Evolutionary conservation across 2,329 filamentous ascomycete species (phyloP), one percentile per base, ranked within the genome.

Genomic region (Chaetomiaceae sp.): DNA sequence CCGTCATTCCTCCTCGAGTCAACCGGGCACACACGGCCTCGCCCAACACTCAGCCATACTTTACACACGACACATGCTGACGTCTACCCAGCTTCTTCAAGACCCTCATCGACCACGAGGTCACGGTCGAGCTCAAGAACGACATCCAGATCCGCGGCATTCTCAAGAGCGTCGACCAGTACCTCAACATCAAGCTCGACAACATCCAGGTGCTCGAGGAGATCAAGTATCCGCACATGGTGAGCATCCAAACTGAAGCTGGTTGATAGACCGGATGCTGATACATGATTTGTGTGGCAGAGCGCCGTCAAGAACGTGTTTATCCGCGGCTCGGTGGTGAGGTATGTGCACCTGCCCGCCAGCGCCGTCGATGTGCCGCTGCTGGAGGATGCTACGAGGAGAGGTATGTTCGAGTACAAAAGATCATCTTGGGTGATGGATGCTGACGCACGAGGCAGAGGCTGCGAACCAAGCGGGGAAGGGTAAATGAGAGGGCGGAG

Each of bases 111-210:
- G 94, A 96, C 77, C 88, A 94, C 64, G 86, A 95, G 77, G 91
- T 99, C 67, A 97, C 91, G 43, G 91, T 99, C 69, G 94, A 99
- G 78, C 88, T 99, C 71, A 99, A 99, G 76, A 99, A 99, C 72
- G 94, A 99, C 75, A 95, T 99, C 64, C 91, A 91, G 69, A 95
- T 99, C 71, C 89, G 89, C 65, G 94, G 94, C 62, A 95, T 87
- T 33, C 80, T 99, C 62, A 99, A 97, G 79, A 95, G 89, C 68
- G 92, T 99, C 62, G 94, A 99, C 71, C 94, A 97, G 76, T 99
- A 95, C 74, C 83, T 99, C 68, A 99, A 99, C 75, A 96, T 99
- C 75, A 97, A 97, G 78, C 83, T 99, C 47, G 94, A 99, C 68
- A 90, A 96, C 67, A 95, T 97, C 57, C 81, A 85, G 59, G 92